Evolutionary conservation across 257 asterid species (phyloP), one percentile per base, ranked within the genome.

Genomic region (Knoxia roxburghii): DNA sequence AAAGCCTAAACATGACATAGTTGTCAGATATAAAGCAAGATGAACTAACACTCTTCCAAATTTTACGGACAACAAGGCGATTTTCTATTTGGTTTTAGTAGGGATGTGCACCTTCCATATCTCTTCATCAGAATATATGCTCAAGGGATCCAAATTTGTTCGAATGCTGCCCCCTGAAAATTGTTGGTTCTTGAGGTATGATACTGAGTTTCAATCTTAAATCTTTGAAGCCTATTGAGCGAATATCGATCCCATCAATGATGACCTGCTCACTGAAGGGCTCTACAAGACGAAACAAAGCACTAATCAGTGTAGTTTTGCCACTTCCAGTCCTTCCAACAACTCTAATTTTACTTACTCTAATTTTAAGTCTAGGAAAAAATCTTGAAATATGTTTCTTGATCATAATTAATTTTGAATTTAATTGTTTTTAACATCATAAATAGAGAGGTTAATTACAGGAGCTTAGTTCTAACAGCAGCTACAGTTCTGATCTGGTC

Each of bases 241-340:
- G 87, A 61, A 87, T 83, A 71, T 86, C 90, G 11, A 86, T 9
- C 12, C 85, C 91, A n/a, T 90, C 97, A 65, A 87, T 48, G 6
- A 81, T 53, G 23, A 87, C 80, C n/a, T 64, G 49, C 60, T 95
- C 97, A 7, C 81, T 56, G 49, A 68, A 72, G 64, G 97, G 97
- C 71, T 90, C 97, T 52, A 90, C 94, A 15, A 90, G 81, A 30
- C 89, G 97, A 74, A 90, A 90, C 81, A 90, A 67, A 7, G 97
- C 86, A 69, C 91, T 81, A 17, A 86, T 90, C 0, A 90, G 77
- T 27, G 95, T 87, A 2, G 97, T 87, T 72, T 87, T 89, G 26
- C 97, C 97, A 27, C 97, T 89, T 70, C 97, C 95, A 0, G 97
- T 89, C 81, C 97, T 80, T 52, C 94, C 97, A 64, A 89, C 94